Conservation (phyloP, 2,329 filamentous ascomycete genomes). For the Penicillium sp. region DNA sequence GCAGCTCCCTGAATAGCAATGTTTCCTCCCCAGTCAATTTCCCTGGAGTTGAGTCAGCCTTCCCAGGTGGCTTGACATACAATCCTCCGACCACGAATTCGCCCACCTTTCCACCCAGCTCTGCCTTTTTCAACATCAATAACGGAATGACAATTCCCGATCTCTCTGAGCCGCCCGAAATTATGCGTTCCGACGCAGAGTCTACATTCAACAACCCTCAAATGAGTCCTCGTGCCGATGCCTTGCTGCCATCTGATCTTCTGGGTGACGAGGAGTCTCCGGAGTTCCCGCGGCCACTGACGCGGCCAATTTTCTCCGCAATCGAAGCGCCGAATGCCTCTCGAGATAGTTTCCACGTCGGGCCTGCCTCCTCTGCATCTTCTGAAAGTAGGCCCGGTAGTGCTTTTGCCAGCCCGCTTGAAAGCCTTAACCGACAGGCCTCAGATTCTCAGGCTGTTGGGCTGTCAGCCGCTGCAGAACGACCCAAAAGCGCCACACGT, state of each 20-base stretch:
- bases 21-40: slow-evolving; percentile 43
- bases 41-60: slow-evolving; percentile 35
- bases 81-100: slow-evolving; percentile 47
- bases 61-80: slow-evolving; percentile 41
- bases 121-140: slow-evolving; percentile 56
- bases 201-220: slow-evolving; percentile 52
- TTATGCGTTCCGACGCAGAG: slow-evolving; percentile 48
- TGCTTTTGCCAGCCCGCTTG: slow-evolving; percentile 43
- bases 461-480: slow-evolving; percentile 28
- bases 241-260: slow-evolving; percentile 56
- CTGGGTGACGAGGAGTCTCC: slow-evolving; percentile 50
- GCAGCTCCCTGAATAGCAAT: slow-evolving; percentile 43
- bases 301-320: slow-evolving; percentile 25
- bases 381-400: slow-evolving; percentile 40
- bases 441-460: slow-evolving; percentile 30
- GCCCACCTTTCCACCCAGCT: slow-evolving; percentile 46
- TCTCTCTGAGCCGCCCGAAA: slow-evolving; percentile 35
- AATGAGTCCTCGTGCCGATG: slow-evolving; percentile 59
- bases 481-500: slow-evolving; percentile 42
- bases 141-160: slow-evolving; percentile 56
- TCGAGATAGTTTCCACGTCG: slow-evolving; percentile 30
- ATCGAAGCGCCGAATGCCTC: slow-evolving; percentile 25
- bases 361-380: slow-evolving; percentile 42
- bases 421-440: slow-evolving; percentile 36
- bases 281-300: slow-evolving; percentile 28